phyloP scores from a whole-genome alignment of 768 basidiomycete genomes.

The Boletus bicolor region DNA sequence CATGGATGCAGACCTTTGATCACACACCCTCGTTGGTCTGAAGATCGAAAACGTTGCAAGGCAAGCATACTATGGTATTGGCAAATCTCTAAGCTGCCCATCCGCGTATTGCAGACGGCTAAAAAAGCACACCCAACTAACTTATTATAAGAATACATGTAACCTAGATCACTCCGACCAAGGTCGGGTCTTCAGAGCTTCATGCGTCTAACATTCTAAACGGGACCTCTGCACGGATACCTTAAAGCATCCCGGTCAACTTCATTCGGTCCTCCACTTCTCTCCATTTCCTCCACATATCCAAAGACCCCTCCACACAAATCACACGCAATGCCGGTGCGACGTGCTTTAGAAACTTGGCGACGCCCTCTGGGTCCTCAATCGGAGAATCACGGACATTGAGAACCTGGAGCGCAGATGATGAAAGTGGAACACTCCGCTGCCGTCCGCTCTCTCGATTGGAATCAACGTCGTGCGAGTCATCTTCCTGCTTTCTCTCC shows the following conservation, averaged over 20 bases:
- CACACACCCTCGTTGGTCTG: neutral
- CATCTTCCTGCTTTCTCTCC: neutral
- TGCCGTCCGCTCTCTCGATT: neutral
- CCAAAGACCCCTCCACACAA: conserved; percentile 25
- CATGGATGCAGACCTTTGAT: neutral
- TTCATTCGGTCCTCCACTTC: conserved; percentile 26
- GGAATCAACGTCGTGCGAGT: neutral
- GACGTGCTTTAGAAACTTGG: conserved; percentile 22
- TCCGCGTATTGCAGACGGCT: neutral
- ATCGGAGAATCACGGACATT: conserved; percentile 30
- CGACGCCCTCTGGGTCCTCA: conserved; percentile 23
- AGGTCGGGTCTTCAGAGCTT: neutral
- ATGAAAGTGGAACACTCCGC: neutral
- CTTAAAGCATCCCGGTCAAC: conserved; percentile 3
- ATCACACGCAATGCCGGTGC: conserved; percentile 26
- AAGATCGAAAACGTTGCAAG: neutral
- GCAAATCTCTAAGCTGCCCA: neutral
- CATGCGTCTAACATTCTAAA: neutral
- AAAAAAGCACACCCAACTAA: neutral
- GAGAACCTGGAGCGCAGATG: conserved; percentile 20
- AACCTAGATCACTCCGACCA: neutral
- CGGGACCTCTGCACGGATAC: too few relatives aligned
- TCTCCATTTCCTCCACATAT: conserved; percentile 30
- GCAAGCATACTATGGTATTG: neutral
- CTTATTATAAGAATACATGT: conserved; percentile 1